phyloP scores from a whole-genome alignment of 768 basidiomycete species.

The Termitomyces sp. region DNA sequence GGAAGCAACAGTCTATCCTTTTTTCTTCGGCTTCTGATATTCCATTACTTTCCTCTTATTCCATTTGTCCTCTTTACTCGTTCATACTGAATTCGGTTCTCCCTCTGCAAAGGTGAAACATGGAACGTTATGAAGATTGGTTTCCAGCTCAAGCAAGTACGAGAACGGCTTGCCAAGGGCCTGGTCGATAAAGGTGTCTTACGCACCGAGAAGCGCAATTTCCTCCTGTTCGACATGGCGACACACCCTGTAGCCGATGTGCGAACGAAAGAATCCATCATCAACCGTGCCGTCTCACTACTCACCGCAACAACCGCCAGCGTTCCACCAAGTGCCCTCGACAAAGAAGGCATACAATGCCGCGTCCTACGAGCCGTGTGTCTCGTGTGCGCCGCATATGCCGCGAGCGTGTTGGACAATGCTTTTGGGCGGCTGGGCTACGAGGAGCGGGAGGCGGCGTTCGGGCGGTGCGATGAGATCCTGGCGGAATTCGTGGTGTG shows the following conservation, averaged over 20 bases:
- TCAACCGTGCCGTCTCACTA: constrained; percentile 69
- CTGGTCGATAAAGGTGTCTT: constrained; percentile 98
- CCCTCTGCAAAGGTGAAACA: constrained; percentile 73
- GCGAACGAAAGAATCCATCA: constrained; percentile 81
- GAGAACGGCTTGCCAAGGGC: constrained; percentile 94
- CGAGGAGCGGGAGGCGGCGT: constrained; percentile 91
- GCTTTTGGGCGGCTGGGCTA: constrained; percentile 85
- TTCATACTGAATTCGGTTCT: background rate
- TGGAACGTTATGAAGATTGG: constrained; percentile 99
- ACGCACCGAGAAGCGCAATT: constrained; percentile 98
- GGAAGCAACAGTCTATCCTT: background rate
- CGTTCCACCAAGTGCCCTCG: constrained; percentile 70
- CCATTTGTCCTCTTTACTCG: background rate
- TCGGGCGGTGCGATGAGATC: constrained; percentile 91
- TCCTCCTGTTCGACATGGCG: constrained; percentile 99
- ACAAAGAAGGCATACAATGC: constrained; percentile 76
- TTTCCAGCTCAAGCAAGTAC: constrained; percentile 97
- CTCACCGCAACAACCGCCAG: constrained; percentile 81
- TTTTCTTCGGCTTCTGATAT: background rate
- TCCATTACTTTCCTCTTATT: background rate
- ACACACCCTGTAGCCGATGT: constrained; percentile 96
- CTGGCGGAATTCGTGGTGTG: constrained; percentile 86
- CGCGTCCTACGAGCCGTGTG: constrained; percentile 76
- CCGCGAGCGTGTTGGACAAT: constrained; percentile 93
- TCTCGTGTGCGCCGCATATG: constrained; percentile 88